These are phyloP conservation scores for Candida bentonensis DNA, from an alignment of 805 yeast genomes.

Conservation along the genomic window DNA sequence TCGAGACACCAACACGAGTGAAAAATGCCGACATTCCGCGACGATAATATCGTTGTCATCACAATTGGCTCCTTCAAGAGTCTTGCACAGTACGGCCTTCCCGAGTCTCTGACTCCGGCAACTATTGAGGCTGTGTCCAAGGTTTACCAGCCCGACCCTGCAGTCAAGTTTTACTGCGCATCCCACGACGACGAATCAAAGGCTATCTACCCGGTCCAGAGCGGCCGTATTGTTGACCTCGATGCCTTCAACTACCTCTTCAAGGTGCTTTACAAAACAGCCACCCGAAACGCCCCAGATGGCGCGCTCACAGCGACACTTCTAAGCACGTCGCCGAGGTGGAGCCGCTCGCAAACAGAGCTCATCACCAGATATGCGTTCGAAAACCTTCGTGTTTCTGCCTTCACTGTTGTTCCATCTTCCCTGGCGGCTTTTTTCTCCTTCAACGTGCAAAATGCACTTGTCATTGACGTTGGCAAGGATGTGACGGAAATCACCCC, in stretches of 20 bases:
- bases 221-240: constrained; percentile 51
- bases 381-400: constrained; percentile 59
- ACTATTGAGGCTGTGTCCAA: constrained; percentile 61
- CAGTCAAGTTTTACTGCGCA: constrained; percentile 20
- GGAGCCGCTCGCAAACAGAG: constrained; percentile 62
- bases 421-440: constrained; percentile 65
- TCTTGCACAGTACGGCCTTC: constrained; percentile 63
- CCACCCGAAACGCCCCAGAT: constrained; percentile 20
- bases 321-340: constrained; percentile 48
- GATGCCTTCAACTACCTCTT: constrained; percentile 57
- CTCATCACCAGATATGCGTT: constrained; percentile 58
- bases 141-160: constrained; percentile 34
- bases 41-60: constrained; percentile 34
- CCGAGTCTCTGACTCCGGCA: constrained; percentile 64
- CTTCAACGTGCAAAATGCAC: constrained; percentile 42
- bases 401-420: constrained; percentile 54
- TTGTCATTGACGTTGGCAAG: constrained; percentile 71
- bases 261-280: constrained; percentile 35
- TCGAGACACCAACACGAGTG: too few relatives aligned
- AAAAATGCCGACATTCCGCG: constrained; percentile 23
- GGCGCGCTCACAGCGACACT: constrained; percentile 47
- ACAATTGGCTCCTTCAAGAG: constrained; percentile 72
- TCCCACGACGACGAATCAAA: constrained; percentile 25
- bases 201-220: constrained; percentile 47
- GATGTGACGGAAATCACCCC: constrained; percentile 67